Percentiles rank a stretch among this genome's conserved stretches.
phyloP scores from a whole-genome alignment of 257 asterid species.

The Gynochthodes officinalis region DNA sequence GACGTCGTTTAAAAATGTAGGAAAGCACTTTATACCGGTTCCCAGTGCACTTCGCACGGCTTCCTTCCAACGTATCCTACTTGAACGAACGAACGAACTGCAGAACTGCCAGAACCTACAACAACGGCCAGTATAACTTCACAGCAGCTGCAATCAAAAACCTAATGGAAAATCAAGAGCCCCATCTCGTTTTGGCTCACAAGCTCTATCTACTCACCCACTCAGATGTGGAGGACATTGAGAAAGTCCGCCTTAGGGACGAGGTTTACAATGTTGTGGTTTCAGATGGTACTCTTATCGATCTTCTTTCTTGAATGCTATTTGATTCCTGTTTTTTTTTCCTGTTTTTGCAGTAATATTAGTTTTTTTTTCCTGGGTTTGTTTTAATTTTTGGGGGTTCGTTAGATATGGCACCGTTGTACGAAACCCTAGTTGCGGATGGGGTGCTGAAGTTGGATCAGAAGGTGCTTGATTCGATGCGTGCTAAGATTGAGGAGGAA shows the following conservation, averaged over 20 bases:
- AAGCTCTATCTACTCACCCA: constrained; percentile 67
- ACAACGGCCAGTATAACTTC: no score
- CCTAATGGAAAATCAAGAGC: constrained; percentile 91
- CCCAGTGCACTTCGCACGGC: no score
- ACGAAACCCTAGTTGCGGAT: constrained; percentile 66
- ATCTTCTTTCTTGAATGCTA: not conserved
- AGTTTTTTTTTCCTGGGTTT: not conserved
- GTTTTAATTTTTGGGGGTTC: not conserved
- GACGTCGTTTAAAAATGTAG: no score
- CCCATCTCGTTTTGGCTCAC: constrained; percentile 79
- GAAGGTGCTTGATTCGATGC: constrained; percentile 67
- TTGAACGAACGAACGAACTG: no score
- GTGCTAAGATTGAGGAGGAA: constrained; percentile 58
- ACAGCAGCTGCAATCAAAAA: not conserved
- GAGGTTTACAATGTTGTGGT: constrained; percentile 67
- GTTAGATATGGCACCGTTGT: constrained; percentile 75
- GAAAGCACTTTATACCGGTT: no score
- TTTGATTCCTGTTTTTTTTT: not conserved
- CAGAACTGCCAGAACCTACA: no score
- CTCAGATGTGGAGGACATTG: constrained; percentile 83
- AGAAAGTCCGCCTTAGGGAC: constrained; percentile 85
- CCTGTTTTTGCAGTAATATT: not conserved
- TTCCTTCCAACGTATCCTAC: no score
- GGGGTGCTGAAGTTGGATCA: constrained; percentile 65
- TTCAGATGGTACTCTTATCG: constrained; percentile 52